Conservation (phyloP, 805 yeast species). For the Yueomyces sp. region DNA sequence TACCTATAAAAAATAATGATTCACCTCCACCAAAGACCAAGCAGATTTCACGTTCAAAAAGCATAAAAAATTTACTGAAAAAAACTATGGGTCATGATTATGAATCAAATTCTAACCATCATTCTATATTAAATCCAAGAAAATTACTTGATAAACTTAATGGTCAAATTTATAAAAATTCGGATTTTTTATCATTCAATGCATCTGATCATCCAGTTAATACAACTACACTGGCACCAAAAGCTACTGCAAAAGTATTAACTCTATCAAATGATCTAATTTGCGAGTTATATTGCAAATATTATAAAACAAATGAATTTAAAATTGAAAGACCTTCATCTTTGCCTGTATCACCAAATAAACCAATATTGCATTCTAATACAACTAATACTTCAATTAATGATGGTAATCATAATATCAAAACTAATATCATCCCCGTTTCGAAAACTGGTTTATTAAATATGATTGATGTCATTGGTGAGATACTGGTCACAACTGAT, state of each 20-base stretch:
- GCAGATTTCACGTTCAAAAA: neutral
- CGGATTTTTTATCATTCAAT: conserved; percentile 56
- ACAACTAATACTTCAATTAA: neutral
- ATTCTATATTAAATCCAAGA: neutral
- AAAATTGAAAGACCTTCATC: neutral
- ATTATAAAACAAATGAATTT: conserved; percentile 5
- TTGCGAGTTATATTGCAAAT: conserved; percentile 39
- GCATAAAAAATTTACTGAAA: conserved; percentile 1
- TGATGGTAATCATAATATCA: neutral
- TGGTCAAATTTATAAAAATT: conserved; percentile 29
- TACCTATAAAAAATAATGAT: conserved; percentile 1
- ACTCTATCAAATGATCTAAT: conserved; percentile 70
- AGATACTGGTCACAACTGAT: conserved; percentile 66
- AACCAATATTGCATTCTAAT: neutral
- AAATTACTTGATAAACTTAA: neutral
- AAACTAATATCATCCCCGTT: neutral
- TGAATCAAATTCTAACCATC: neutral
- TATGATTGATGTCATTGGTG: conserved; percentile 23
- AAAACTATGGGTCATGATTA: neutral
- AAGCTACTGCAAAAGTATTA: conserved; percentile 46
- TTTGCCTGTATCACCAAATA: neutral
- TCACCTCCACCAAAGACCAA: conserved; percentile 1
- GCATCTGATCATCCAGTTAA: conserved; percentile 67
- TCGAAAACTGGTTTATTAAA: conserved; percentile 7
- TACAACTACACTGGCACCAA: conserved; percentile 67